Evolutionary conservation across 257 asterid species (phyloP).

Genomic region (Rhazya stricta): DNA sequence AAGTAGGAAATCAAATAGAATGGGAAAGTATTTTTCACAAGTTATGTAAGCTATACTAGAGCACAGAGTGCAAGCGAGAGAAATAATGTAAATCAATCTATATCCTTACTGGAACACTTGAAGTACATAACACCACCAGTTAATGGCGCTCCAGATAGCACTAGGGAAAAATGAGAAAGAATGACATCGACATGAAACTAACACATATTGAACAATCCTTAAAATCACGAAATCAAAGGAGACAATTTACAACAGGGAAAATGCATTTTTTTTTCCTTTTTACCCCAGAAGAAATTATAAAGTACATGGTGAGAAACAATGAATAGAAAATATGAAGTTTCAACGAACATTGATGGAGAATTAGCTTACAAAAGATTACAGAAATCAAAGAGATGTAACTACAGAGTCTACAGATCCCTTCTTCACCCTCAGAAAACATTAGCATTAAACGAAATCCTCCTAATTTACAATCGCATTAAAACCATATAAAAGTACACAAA

Average conservation of each 20-base stretch:
- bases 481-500: background rate
- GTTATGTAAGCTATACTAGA: background rate
- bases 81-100: background rate
- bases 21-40: background rate
- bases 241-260: background rate
- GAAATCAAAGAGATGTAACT: background rate
- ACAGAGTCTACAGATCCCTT: background rate
- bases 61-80: background rate
- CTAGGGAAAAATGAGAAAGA: background rate
- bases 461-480: background rate
- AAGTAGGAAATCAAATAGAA: background rate
- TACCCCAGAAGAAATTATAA: background rate
- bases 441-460: background rate
- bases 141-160: background rate
- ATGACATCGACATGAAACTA: background rate
- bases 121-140: background rate
- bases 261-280: background rate
- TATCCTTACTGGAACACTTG: background rate
- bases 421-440: background rate
- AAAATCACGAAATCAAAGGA: background rate
- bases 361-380: background rate
- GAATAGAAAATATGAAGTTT: background rate
- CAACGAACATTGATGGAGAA: background rate
- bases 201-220: background rate
- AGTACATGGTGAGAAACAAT: background rate